Base-by-base conservation (phyloP, 768 basidiomycete species). In the Auricularia auricula-judae region DNA sequence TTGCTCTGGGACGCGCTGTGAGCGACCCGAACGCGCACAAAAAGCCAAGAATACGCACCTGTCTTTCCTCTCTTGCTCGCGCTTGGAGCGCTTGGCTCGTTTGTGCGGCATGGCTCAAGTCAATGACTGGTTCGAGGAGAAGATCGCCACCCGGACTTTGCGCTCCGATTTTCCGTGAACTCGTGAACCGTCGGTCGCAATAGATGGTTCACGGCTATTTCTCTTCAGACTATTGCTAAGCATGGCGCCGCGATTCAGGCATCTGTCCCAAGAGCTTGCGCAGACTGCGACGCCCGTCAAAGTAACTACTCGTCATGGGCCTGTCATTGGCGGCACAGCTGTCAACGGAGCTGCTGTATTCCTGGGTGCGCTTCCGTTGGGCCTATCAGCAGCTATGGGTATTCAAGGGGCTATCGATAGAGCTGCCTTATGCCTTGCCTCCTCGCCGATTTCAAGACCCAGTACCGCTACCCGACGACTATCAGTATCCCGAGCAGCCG, bases 381-480 rank as follows among this genome's bases (percentile, higher is more conserved):
- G 29, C 29, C 29, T 29, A 29, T 29, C 29, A 29, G 29, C 29
- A 29, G 29, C 29, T 29, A 29, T 29, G 29, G 29, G 29, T 29
- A 29, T 29, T 29, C 29, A 29, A 29, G 29, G 2, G 29, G 29
- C 29, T 29, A 29, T 29, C 29, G 29, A 21, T 64, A 91, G 88
- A 91, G 76, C 76, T 91, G 62, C 87, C 88, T 3, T 91, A 87
- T 70, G 88, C 85, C 2, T 72, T 87, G 16, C 82, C 86, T 35
- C 86, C 87, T 0, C 73, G 70, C 14, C 79, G 88, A 33, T 91
- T 89, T 68, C 75, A 84, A 61, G 85, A 90, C 69, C 84, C 88
- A 3, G 69, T 78, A 33, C 76, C 82, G 0, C 74, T 91, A 3
- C 84, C 88, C 1, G 62, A 74, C 3, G 74, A 74, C 54, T 84